These are phyloP conservation scores for Apiosordaria backusii DNA, from an alignment of 495 filamentous ascomycete species.

Conservation along the genomic window DNA sequence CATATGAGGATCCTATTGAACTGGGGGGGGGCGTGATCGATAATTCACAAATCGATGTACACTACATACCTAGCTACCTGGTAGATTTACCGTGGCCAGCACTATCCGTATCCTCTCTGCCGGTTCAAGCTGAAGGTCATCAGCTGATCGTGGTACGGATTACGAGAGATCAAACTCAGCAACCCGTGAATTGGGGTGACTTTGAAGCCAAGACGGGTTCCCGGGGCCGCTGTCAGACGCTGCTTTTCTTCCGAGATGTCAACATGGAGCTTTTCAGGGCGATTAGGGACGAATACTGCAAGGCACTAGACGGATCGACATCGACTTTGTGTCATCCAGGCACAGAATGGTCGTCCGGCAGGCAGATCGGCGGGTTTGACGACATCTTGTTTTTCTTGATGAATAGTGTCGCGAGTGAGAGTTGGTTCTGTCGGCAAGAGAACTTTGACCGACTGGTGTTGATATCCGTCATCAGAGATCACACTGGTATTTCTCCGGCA, in stretches of 20 bases:
- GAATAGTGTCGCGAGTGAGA: too few relatives aligned
- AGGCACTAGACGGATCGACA: neutral
- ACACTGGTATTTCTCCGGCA: too few relatives aligned
- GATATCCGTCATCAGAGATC: neutral
- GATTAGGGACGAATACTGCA: neutral
- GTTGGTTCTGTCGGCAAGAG: neutral
- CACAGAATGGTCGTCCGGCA: neutral
- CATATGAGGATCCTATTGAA: neutral
- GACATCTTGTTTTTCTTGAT: neutral
- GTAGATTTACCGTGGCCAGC: too few relatives aligned
- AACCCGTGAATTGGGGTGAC: neutral
- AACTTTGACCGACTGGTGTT: neutral
- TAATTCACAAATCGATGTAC: neutral
- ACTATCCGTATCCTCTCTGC: neutral
- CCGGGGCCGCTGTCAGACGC: too few relatives aligned
- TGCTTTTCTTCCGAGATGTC: neutral
- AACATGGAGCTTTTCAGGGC: neutral
- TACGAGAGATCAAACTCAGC: slow-evolving; percentile 1
- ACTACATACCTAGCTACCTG: neutral
- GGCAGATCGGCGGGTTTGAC: neutral
- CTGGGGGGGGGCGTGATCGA: too few relatives aligned
- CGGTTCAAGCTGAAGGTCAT: neutral
- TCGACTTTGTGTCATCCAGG: neutral
- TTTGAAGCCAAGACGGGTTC: neutral
- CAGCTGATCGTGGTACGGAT: slow-evolving; percentile 8